Evolutionary conservation across 208 protist genomes (phyloP).

Genomic region (Crithidia mellificae): DNA sequence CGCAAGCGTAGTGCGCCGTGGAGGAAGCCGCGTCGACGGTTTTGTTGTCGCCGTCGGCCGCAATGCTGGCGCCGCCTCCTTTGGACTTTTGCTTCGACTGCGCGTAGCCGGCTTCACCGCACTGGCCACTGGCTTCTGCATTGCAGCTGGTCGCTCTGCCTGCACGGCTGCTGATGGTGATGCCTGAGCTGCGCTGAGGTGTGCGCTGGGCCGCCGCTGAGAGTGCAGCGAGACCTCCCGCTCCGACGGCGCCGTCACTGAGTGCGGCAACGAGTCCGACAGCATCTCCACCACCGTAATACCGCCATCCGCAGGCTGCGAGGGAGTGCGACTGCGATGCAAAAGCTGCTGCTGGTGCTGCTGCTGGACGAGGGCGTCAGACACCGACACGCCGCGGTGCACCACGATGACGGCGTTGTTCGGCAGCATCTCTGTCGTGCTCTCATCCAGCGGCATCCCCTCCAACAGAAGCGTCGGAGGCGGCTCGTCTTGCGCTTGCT

Average conservation of each 20-base stretch:
- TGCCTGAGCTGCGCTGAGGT: too few relatives aligned
- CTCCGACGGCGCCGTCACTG: conserved; percentile 8
- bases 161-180: too few relatives aligned
- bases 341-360: not conserved
- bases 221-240: conserved; percentile 21
- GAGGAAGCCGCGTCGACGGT: conserved; percentile 9
- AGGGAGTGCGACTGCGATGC: conserved; percentile 8
- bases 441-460: conserved; percentile 21
- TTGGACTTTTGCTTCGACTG: too few relatives aligned
- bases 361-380: not conserved
- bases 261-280: conserved; percentile 13
- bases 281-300: conserved; percentile 23
- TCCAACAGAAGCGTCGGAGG: conserved; percentile 24
- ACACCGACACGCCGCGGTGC: conserved; percentile 8
- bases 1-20: not conserved
- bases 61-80: not conserved
- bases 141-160: not conserved
- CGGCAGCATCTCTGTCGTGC: conserved; percentile 13
- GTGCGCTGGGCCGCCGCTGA: not conserved
- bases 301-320: conserved; percentile 11
- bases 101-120: not conserved
- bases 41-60: too few relatives aligned
- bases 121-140: not conserved
- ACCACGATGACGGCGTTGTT: conserved; percentile 28
- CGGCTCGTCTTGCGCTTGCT: not conserved